Conservation (phyloP, 2,329 filamentous ascomycete species). For the Chaetomiaceae sp. region DNA sequence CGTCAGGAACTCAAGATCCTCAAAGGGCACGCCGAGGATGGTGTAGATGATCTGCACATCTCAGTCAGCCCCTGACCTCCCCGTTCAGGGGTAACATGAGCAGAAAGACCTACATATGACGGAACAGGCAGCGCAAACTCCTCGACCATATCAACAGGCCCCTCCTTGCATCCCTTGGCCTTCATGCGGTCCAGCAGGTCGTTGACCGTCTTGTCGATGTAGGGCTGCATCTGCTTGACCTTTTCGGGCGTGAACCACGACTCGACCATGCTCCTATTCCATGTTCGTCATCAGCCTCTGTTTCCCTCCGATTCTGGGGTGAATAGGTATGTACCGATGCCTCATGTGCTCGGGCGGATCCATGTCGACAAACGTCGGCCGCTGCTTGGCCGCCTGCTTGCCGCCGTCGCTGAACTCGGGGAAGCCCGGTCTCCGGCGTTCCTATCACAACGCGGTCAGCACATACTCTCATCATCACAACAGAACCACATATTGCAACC, state of each 20-base stretch:
- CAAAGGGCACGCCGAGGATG: constrained; percentile 45
- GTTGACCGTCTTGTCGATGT: constrained; percentile 44
- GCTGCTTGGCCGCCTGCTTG: constrained; percentile 44
- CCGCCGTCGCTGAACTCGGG: constrained; percentile 45
- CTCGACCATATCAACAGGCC: constrained; percentile 43
- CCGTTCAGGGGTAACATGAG: too few relatives aligned
- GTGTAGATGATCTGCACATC: constrained; percentile 43
- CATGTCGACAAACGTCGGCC: constrained; percentile 49
- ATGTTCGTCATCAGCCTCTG: neutral
- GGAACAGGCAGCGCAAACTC: constrained; percentile 45
- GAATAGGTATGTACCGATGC: too few relatives aligned
- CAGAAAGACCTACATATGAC: constrained; percentile 36
- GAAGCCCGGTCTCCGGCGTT: constrained; percentile 41
- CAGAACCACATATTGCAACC: too few relatives aligned
- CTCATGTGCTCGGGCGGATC: constrained; percentile 44
- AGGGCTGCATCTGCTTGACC: constrained; percentile 38
- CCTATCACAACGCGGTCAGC: constrained; percentile 23
- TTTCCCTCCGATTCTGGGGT: neutral
- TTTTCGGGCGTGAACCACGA: constrained; percentile 38
- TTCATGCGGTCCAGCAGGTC: constrained; percentile 39
- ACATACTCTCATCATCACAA: neutral
- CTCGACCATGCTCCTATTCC: constrained; percentile 41
- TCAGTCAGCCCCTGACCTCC: neutral
- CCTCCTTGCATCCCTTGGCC: constrained; percentile 32
- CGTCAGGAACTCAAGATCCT: constrained; percentile 44